These are phyloP conservation scores for Fomitopsis pinicola DNA, from an alignment of 1,284 basidiomycete genomes.

Conservation along the genomic window DNA sequence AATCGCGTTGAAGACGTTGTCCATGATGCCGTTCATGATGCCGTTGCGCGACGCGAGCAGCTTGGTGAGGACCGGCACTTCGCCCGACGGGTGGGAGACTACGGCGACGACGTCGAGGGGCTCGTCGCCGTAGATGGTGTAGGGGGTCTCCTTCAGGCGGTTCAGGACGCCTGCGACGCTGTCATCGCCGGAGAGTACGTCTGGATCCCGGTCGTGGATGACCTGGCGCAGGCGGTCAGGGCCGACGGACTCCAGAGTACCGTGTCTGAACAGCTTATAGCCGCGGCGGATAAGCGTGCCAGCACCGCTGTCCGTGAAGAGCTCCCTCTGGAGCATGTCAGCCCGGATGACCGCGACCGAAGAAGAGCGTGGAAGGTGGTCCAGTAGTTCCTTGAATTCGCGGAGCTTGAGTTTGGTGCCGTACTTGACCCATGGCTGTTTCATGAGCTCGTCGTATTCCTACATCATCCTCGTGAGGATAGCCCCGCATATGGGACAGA, in stretches of 20 bases:
- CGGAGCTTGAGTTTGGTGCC: constrained; percentile 99
- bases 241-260: constrained; percentile 79
- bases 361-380: constrained; percentile 96
- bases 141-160: constrained; percentile 77
- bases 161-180: constrained; percentile 89
- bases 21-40: constrained; percentile 90
- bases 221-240: constrained; percentile 92
- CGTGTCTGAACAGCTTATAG: constrained; percentile 95
- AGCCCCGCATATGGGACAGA: background rate
- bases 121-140: constrained; percentile 97
- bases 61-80: constrained; percentile 91
- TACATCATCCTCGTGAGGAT: constrained; percentile 25
- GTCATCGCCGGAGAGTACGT: constrained; percentile 80
- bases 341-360: constrained; percentile 98
- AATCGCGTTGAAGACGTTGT: constrained; percentile 96
- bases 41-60: constrained; percentile 87
- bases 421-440: constrained; percentile 99
- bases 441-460: constrained; percentile 98
- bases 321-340: constrained; percentile 92
- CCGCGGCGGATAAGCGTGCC: constrained; percentile 97
- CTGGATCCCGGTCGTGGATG: constrained; percentile 92
- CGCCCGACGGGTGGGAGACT: constrained; percentile 87
- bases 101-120: constrained; percentile 94
- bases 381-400: constrained; percentile 98
- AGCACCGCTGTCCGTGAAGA: constrained; percentile 97